Conservation (phyloP, 331 rosid genomes). For the Quercus lobata region DNA sequence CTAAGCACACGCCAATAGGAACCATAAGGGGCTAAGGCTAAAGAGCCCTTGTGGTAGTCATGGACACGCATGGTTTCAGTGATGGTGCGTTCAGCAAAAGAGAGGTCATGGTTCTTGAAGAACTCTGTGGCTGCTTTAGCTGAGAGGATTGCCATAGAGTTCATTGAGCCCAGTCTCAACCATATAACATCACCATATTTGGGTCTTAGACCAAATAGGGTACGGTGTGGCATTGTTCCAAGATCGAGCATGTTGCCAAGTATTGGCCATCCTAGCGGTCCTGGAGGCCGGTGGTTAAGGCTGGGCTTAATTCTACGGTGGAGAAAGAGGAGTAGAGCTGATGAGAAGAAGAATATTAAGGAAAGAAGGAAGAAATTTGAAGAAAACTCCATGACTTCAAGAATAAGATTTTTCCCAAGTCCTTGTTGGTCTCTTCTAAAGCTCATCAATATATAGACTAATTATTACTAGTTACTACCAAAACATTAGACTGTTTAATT, state of each 20-base stretch:
- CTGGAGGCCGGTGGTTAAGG: slow-evolving; percentile 33
- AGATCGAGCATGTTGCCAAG: slow-evolving; percentile 70
- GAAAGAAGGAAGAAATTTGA: background rate
- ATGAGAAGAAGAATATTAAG: slow-evolving; percentile 1
- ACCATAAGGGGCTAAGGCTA: slow-evolving; percentile 52
- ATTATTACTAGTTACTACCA: too few species aligned
- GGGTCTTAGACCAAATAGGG: slow-evolving; percentile 25
- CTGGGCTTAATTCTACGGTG: background rate
- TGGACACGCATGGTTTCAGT: slow-evolving; percentile 40
- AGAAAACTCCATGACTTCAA: slow-evolving; percentile 15
- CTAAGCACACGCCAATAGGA: slow-evolving; percentile 53
- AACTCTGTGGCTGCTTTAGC: slow-evolving; percentile 38
- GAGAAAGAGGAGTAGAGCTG: slow-evolving; percentile 18
- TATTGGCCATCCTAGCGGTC: slow-evolving; percentile 67
- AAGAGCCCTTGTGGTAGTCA: slow-evolving; percentile 42
- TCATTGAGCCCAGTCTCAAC: slow-evolving; percentile 51
- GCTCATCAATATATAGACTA: too few species aligned
- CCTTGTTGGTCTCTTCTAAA: too few species aligned
- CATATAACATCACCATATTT: slow-evolving; percentile 51
- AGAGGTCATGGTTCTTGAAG: slow-evolving; percentile 55
- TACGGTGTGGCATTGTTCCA: slow-evolving; percentile 53
- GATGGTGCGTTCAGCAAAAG: slow-evolving; percentile 47
- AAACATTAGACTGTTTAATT: too few species aligned
- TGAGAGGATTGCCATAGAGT: slow-evolving; percentile 57
- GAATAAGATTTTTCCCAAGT: too few species aligned